Conservation (phyloP, 2,329 filamentous ascomycete species). For the Fusarium robinianum region DNA sequence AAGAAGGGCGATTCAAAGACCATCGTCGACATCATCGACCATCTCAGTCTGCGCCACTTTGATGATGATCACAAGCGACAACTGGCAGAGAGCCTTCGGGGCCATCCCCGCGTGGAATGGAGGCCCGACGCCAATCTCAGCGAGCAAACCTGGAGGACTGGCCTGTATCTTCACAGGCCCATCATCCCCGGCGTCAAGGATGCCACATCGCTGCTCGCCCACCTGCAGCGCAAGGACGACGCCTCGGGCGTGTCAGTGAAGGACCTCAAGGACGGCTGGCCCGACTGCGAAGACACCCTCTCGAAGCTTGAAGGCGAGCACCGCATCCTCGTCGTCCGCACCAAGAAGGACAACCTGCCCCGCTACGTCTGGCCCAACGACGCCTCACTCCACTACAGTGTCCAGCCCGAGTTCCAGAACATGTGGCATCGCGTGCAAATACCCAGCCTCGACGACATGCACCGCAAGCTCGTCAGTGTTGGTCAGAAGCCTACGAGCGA, state of each 20-base stretch:
- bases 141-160: constrained; percentile 67
- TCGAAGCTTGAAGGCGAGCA: constrained; percentile 76
- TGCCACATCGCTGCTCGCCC: constrained; percentile 75
- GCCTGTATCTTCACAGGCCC: constrained; percentile 82
- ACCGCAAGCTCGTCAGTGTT: constrained; percentile 74
- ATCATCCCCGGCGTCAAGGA: constrained; percentile 79
- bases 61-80: constrained; percentile 64
- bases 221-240: constrained; percentile 80
- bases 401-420: constrained; percentile 81
- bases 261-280: constrained; percentile 96
- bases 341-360: constrained; percentile 89
- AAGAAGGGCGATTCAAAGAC: constrained; percentile 70
- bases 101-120: constrained; percentile 64
- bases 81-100: constrained; percentile 70
- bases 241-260: constrained; percentile 82
- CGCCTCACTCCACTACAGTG: constrained; percentile 70
- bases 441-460: constrained; percentile 75
- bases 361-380: constrained; percentile 90
- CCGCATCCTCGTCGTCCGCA: constrained; percentile 81
- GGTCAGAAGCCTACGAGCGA: constrained; percentile 85
- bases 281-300: constrained; percentile 78
- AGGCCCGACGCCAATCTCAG: constrained; percentile 62
- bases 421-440: constrained; percentile 84
- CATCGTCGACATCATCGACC: constrained; percentile 77
- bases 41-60: constrained; percentile 71